Conservation (phyloP, 2,329 filamentous ascomycete genomes). For the Fusarium lateritium region DNA sequence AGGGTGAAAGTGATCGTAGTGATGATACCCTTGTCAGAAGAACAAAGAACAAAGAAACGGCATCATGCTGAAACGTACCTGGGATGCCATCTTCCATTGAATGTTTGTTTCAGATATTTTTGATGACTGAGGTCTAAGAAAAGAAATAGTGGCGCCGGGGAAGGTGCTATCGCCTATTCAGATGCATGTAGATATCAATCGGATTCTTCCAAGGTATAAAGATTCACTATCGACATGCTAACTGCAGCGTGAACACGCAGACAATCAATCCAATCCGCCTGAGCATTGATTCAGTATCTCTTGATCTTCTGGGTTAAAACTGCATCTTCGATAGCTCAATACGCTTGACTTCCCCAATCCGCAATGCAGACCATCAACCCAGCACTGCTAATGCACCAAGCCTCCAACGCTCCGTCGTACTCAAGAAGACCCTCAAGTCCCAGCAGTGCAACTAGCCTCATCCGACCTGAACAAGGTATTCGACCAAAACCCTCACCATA, state of each 20-base stretch:
- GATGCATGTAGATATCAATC: not conserved
- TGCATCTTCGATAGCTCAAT: too few species aligned
- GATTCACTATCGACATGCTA: not conserved
- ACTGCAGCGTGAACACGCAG: too few species aligned
- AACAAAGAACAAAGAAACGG: slow-evolving; percentile 38
- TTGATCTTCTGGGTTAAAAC: not conserved
- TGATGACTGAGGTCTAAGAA: slow-evolving; percentile 15
- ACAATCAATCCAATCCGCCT: too few species aligned
- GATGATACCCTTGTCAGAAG: not conserved
- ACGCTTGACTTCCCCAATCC: not conserved
- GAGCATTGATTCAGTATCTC: not conserved
- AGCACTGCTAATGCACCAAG: not conserved
- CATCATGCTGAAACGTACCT: not conserved
- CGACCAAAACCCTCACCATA: slow-evolving; percentile 8
- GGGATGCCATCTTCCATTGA: not conserved
- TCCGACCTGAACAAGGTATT: fast-evolving
- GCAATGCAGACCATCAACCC: slow-evolving; percentile 25
- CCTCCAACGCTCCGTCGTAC: not conserved
- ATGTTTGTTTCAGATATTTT: slow-evolving; percentile 2
- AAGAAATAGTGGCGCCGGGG: slow-evolving; percentile 8
- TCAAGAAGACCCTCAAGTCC: not conserved
- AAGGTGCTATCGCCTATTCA: not conserved
- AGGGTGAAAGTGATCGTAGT: not conserved
- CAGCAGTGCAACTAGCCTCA: fast-evolving
- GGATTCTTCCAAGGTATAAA: not conserved